phyloP scores from a whole-genome alignment of 805 yeast genomes.

The Vanderwaltozyma polyspora region DNA sequence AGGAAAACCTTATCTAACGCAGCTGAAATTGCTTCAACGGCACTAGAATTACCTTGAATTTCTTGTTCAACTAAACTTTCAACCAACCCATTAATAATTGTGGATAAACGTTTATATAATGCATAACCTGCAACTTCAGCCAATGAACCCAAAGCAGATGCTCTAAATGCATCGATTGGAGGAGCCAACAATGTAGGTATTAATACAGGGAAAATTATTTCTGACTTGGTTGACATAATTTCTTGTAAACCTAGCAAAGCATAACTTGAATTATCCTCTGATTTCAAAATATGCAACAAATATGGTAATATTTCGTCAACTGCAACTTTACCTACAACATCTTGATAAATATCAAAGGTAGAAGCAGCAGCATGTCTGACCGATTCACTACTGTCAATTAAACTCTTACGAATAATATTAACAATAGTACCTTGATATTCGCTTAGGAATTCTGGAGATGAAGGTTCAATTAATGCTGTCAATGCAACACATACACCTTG shows the following conservation, averaged over 20 bases:
- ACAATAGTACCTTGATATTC: constrained; percentile 62
- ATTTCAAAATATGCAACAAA: constrained; percentile 57
- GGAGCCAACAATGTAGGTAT: constrained; percentile 73
- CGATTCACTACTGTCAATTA: constrained; percentile 57
- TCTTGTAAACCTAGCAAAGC: constrained; percentile 86
- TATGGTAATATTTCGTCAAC: constrained; percentile 84
- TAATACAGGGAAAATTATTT: constrained; percentile 85
- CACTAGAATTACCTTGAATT: constrained; percentile 31
- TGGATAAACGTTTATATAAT: constrained; percentile 56
- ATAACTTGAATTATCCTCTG: constrained; percentile 46
- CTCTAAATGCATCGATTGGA: constrained; percentile 76
- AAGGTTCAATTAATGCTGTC: constrained; percentile 70
- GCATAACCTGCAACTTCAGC: constrained; percentile 87
- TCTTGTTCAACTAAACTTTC: constrained; percentile 37
- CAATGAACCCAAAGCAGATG: constrained; percentile 75
- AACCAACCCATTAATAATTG: constrained; percentile 65
- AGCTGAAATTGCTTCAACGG: constrained; percentile 31
- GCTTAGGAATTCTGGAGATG: constrained; percentile 46
- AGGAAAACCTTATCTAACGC: constrained; percentile 62
- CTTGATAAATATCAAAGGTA: constrained; percentile 82
- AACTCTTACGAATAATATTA: constrained; percentile 62
- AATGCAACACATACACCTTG: constrained; percentile 96
- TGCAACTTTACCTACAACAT: constrained; percentile 69
- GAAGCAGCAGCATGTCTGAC: constrained; percentile 89
- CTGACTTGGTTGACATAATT: constrained; percentile 82